phyloP scores from a whole-genome alignment of 306 rosid genomes.

The Quercus parvula region DNA sequence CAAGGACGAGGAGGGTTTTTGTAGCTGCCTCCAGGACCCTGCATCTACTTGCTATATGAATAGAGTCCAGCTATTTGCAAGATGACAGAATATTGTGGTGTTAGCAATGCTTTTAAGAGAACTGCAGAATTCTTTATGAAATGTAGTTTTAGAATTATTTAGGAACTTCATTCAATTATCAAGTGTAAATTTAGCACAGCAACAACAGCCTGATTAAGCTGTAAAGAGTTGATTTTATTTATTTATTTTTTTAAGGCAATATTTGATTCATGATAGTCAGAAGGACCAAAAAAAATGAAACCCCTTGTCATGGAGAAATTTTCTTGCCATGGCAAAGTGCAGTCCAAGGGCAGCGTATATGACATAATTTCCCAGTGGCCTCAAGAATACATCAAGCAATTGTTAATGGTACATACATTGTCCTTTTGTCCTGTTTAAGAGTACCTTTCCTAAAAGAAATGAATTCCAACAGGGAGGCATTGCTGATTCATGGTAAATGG shows the following conservation, averaged over 20 bases:
- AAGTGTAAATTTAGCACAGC: not conserved
- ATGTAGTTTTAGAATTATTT: not conserved
- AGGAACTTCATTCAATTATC: not conserved
- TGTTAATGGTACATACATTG: too few relatives aligned
- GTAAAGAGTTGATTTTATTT: not conserved
- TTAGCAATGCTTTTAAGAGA: constrained; percentile 13
- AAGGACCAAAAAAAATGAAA: not conserved
- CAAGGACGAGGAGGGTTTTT: constrained; percentile 76
- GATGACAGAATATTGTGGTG: constrained; percentile 29
- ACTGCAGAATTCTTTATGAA: constrained; percentile 7
- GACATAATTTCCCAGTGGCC: too few relatives aligned
- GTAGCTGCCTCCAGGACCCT: constrained; percentile 85
- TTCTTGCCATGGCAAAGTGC: too few relatives aligned
- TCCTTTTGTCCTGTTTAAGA: too few relatives aligned
- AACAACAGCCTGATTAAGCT: not conserved
- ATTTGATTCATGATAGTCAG: not conserved
- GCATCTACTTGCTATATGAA: constrained; percentile 75
- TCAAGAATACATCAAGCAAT: too few relatives aligned
- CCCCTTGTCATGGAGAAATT: too few relatives aligned
- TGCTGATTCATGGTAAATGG: too few relatives aligned
- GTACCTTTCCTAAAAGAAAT: too few relatives aligned
- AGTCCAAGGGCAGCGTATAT: too few relatives aligned
- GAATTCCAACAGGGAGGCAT: too few relatives aligned
- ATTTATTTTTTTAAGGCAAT: not conserved
- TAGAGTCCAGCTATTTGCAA: constrained; percentile 63